Evolutionary conservation across 306 rosid genomes (phyloP), one percentile per base, ranked within the genome.

Genomic region (Abrus pulchellus): DNA sequence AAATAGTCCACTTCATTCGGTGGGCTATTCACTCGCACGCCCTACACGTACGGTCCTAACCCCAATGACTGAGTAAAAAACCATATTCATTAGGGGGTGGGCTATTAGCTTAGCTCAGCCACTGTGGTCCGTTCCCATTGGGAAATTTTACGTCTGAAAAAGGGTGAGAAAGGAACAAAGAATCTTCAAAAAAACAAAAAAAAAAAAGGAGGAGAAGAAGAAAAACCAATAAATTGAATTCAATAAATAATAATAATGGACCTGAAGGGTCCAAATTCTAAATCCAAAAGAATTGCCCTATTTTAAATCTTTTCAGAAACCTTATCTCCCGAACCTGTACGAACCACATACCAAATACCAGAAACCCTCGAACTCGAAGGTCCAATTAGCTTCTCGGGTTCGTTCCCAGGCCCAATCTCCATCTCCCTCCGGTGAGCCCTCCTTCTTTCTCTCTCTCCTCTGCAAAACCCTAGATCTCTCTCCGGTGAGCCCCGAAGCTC

Each of bases 361-460:
- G 59, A 33, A 56, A 75, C 80, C 78, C 75, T 71, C 69, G 71
- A 83, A 67, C 40, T 61, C 70, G 13, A 48, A 85, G 96, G 98
- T 95, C 99, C 99, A 91, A 88, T 91, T 89, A 85, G 88, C 84
- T 79, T 90, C 80, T 70, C 97, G 97, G 97, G 97, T 92, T 84
- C 44, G 78, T 80, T 82, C 63, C 50, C 75, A 91, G 92, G 97
- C 98, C 98, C 98, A 93, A 95, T 89, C 90, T 86, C 84, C 67
- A 77, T 82, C 85, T 68, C 76, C 45, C 74, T 73, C 81, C 87
- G 61, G 77, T 54, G 63, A 82, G 36, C 53, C 80, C 90, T 49
- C 83, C 9, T 85, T 60, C 86, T 55, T 68, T 45, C 75, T 27
- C 81, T 55, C 77, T 73, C 77, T 5, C 43, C 72, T 47, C 87